Conservation (phyloP, 768 basidiomycete genomes). For the Auricularia heimuer region DNA sequence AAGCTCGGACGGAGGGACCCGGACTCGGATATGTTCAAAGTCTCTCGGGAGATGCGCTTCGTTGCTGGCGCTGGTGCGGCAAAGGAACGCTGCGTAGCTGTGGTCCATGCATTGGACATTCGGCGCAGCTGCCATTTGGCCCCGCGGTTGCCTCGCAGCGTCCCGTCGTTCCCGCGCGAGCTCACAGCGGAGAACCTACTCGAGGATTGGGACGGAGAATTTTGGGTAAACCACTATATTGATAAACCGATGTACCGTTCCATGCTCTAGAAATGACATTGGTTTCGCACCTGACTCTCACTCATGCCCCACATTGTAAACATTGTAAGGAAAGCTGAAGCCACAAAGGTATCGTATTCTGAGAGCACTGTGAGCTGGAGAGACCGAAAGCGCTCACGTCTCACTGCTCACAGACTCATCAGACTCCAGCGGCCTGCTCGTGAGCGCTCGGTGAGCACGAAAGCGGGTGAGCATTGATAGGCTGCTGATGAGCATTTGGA, state of each 20-base stretch:
- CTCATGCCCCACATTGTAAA: too few relatives aligned
- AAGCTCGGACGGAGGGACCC: not conserved
- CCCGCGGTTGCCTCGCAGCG: not conserved
- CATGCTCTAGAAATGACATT: not conserved
- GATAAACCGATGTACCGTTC: not conserved
- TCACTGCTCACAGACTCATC: too few relatives aligned
- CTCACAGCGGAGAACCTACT: not conserved
- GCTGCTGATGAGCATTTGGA: too few relatives aligned
- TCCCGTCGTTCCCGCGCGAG: not conserved
- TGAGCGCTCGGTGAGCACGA: too few relatives aligned
- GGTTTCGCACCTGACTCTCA: too few relatives aligned
- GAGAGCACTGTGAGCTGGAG: too few relatives aligned
- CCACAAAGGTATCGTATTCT: too few relatives aligned
- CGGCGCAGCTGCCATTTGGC: not conserved
- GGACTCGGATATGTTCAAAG: not conserved
- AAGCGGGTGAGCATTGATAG: too few relatives aligned
- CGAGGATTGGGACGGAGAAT: not conserved
- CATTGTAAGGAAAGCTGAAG: too few relatives aligned
- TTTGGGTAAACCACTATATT: not conserved
- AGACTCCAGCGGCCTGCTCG: too few relatives aligned
- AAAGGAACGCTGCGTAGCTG: not conserved
- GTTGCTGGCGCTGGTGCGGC: not conserved
- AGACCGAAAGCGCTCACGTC: too few relatives aligned
- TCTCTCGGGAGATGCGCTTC: not conserved
- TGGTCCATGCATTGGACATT: not conserved